A percentile compares a stretch with the other conserved stretches of the same genome.
Conservation (phyloP, 176 grass and related monocot genomes). For the Saccharum spontaneum region DNA sequence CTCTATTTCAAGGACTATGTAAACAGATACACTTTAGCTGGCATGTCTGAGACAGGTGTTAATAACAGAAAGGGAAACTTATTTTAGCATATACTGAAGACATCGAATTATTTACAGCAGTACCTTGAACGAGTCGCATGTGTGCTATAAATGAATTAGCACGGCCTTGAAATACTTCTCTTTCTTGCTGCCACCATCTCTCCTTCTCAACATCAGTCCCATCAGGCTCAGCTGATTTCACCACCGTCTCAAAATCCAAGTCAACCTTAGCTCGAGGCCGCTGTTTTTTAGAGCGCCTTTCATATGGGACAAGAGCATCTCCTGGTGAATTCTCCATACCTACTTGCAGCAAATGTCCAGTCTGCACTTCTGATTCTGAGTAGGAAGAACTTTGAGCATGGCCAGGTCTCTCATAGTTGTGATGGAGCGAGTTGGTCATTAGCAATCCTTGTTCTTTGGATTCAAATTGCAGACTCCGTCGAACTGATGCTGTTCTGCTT, state of each 20-base stretch:
- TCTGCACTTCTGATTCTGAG: conserved; percentile 31
- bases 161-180: conserved; percentile 60
- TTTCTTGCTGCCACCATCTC: conserved; percentile 72
- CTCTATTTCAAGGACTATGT: conserved; percentile 7
- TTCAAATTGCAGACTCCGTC: conserved; percentile 50
- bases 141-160: conserved; percentile 65
- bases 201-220: conserved; percentile 53
- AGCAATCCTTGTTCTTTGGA: conserved; percentile 24
- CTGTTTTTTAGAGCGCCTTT: conserved; percentile 48
- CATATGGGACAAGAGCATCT: conserved; percentile 45
- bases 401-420: conserved; percentile 19
- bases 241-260: conserved; percentile 74
- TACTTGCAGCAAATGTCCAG: conserved; percentile 27
- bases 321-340: conserved; percentile 40
- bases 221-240: conserved; percentile 42
- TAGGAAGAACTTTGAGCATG: conserved; percentile 33
- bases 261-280: conserved; percentile 65
- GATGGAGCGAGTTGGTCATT: conserved; percentile 10
- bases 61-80: conserved; percentile 3
- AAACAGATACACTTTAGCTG: not conserved
- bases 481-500: conserved; percentile 33
- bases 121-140: conserved; percentile 88
- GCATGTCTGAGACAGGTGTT: not conserved
- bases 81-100: conserved; percentile 21
- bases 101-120: not conserved